A percentile compares a stretch with the other conserved stretches of the same genome.
Conservation (phyloP, 1,284 basidiomycete genomes). For the Microbotryum violaceum region DNA sequence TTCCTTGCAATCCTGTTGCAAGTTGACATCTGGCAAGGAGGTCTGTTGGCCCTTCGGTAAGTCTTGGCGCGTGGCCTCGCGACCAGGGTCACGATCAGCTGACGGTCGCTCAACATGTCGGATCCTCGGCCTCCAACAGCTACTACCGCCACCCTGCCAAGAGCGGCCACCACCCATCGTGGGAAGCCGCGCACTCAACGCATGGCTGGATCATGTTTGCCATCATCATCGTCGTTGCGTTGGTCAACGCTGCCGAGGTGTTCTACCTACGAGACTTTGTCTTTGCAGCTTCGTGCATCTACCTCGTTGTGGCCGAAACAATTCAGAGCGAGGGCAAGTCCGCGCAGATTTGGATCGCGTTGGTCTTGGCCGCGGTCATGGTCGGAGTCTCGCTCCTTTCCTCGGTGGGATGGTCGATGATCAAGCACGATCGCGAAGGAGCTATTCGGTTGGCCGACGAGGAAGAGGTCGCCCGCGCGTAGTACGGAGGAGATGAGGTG, state of each 20-base stretch:
- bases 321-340: constrained; percentile 1
- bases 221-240: constrained; percentile 22
- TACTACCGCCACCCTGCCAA: constrained; percentile 22
- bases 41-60: constrained; percentile 26
- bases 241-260: constrained; percentile 9
- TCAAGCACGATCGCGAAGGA: constrained; percentile 5
- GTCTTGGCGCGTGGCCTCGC: neutral
- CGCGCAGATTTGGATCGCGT: constrained; percentile 5
- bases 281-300: constrained; percentile 2
- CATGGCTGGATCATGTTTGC: constrained; percentile 32
- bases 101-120: neutral
- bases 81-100: neutral
- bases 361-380: neutral
- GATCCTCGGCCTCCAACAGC: neutral
- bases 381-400: neutral
- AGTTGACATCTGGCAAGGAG: constrained; percentile 28
- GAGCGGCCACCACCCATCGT: constrained; percentile 9
- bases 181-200: constrained; percentile 24
- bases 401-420: constrained; percentile 1
- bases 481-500: too few species aligned
- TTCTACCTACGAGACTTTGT: constrained; percentile 3
- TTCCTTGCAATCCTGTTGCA: constrained; percentile 16
- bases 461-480: neutral
- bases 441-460: constrained; percentile 5
- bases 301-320: constrained; percentile 5